Percentiles rank a stretch among this genome's conserved stretches.
These are phyloP conservation scores for Pestalotiopsis sp. DNA, from an alignment of 2,329 filamentous ascomycete species.

Conservation along the genomic window DNA sequence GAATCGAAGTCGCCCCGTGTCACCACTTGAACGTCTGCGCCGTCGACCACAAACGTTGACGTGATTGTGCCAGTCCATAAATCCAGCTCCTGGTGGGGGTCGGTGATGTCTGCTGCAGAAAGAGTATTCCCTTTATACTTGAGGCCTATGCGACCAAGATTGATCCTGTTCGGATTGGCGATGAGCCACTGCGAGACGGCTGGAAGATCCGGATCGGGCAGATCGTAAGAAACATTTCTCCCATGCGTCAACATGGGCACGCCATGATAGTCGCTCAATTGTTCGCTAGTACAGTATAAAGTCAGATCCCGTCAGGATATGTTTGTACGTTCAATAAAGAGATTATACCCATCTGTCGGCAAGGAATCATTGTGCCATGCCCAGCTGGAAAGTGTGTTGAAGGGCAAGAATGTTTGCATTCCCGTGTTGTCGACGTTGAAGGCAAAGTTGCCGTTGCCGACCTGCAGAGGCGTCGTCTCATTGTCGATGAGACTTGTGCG, in stretches of 20 bases:
- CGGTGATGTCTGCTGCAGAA: constrained; percentile 27
- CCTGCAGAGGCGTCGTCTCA: constrained; percentile 28
- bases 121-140: constrained; percentile 35
- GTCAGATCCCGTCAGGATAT: background rate
- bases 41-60: constrained; percentile 37
- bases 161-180: constrained; percentile 47
- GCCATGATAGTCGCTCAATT: constrained; percentile 34
- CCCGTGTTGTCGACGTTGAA: constrained; percentile 33
- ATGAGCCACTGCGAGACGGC: constrained; percentile 54
- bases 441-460: constrained; percentile 32
- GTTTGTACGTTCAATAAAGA: background rate
- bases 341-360: constrained; percentile 34
- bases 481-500: constrained; percentile 27
- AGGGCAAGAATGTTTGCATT: constrained; percentile 30
- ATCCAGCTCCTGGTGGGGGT: constrained; percentile 36
- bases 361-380: constrained; percentile 35
- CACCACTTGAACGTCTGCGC: constrained; percentile 32
- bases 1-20: constrained; percentile 41
- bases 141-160: constrained; percentile 44
- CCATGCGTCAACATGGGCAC: constrained; percentile 36
- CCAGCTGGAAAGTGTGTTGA: constrained; percentile 31
- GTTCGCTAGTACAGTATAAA: constrained; percentile 22
- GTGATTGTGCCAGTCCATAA: constrained; percentile 41
- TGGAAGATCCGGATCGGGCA: constrained; percentile 37
- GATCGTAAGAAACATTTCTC: constrained; percentile 39